Conservation (phyloP, 108 stramenopile species). For the Discostella pseudostelligera region DNA sequence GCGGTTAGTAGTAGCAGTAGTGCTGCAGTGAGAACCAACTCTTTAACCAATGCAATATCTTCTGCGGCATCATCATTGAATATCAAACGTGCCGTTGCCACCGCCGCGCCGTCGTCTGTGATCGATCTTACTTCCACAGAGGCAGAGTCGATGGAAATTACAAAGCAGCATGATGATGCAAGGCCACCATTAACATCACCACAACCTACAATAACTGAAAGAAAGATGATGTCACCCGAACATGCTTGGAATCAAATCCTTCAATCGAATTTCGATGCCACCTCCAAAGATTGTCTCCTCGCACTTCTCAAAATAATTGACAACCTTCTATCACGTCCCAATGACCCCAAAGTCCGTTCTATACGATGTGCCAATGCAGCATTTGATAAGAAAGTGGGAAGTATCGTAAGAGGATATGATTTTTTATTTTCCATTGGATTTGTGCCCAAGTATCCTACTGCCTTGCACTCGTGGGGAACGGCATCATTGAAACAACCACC, state of each 20-base stretch:
- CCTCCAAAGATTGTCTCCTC: slow-evolving; percentile 53
- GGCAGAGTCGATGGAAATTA: slow-evolving; percentile 21
- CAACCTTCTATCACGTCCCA: slow-evolving; percentile 59
- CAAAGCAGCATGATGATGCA: background rate
- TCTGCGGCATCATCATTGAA: slow-evolving; percentile 35
- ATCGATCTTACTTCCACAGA: slow-evolving; percentile 6
- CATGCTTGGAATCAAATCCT: slow-evolving; percentile 47
- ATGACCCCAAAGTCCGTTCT: slow-evolving; percentile 70
- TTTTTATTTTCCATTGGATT: slow-evolving; percentile 74
- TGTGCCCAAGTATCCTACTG: slow-evolving; percentile 27
- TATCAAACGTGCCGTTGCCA: slow-evolving; percentile 18
- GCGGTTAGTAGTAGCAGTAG: background rate
- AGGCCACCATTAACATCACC: background rate
- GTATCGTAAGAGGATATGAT: slow-evolving; percentile 52
- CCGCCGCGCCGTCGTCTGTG: background rate
- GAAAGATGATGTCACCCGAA: slow-evolving; percentile 14
- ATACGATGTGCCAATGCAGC: slow-evolving; percentile 60
- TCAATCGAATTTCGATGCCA: slow-evolving; percentile 62
- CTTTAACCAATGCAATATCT: slow-evolving; percentile 14
- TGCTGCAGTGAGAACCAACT: background rate
- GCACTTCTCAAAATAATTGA: slow-evolving; percentile 77
- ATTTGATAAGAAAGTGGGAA: slow-evolving; percentile 58
- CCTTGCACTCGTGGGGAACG: slow-evolving; percentile 15
- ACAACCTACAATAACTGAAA: background rate
- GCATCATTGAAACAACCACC: background rate